Evolutionary conservation across 2,329 filamentous ascomycete genomes (phyloP).

Genomic region (Colletotrichum euphorbiae): DNA sequence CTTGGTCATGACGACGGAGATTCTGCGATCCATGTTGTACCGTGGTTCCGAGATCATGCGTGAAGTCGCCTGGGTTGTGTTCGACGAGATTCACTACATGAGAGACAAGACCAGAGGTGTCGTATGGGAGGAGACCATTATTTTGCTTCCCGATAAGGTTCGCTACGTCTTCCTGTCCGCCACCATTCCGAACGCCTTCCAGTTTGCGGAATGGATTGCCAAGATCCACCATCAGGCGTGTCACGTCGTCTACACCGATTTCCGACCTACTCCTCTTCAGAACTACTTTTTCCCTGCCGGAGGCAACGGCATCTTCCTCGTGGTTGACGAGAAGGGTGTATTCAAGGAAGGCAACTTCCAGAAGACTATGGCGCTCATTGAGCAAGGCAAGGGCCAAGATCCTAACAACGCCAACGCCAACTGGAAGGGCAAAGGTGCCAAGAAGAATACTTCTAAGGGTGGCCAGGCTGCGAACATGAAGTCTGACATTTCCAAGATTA

Average conservation of each 20-base stretch:
- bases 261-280: conserved; percentile 93
- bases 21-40: conserved; percentile 98
- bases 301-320: conserved; percentile 90
- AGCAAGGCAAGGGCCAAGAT: conserved; percentile 88
- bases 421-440: conserved; percentile 87
- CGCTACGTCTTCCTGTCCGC: conserved; percentile 98
- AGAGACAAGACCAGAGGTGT: conserved; percentile 94
- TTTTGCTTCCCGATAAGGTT: conserved; percentile 96
- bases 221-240: conserved; percentile 98
- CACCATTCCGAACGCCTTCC: conserved; percentile 98
- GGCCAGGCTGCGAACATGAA: conserved; percentile 72
- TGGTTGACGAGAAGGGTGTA: conserved; percentile 96
- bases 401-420: conserved; percentile 83
- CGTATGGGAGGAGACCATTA: conserved; percentile 99
- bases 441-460: conserved; percentile 92
- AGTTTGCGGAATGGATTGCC: conserved; percentile 99
- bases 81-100: conserved; percentile 99
- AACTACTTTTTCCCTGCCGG: conserved; percentile 98
- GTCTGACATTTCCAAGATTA: conserved; percentile 95
- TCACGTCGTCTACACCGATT: conserved; percentile 99
- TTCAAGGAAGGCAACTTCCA: conserved; percentile 99
- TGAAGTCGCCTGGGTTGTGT: conserved; percentile 97
- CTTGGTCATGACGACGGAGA: conserved; percentile 99
- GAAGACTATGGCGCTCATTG: conserved; percentile 90
- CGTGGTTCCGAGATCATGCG: conserved; percentile 99